Conservation (phyloP, 2,329 filamentous ascomycete species). For the Ophiostoma sp. region DNA sequence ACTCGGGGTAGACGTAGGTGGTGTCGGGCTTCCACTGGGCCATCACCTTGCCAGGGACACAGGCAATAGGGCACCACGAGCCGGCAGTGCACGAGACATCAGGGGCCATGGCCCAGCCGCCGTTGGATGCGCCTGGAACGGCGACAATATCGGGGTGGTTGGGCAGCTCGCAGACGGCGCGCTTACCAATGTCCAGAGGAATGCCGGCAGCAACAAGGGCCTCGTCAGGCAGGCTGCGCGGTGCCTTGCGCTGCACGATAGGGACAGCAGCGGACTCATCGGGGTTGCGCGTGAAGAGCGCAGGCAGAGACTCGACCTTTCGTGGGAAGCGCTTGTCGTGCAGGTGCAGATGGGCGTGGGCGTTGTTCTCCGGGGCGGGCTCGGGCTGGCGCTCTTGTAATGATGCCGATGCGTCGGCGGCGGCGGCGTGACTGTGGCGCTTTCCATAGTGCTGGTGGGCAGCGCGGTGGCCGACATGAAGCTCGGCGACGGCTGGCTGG, state of each 20-base stretch:
- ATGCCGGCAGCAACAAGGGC: not conserved
- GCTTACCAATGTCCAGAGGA: slow-evolving; percentile 37
- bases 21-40: slow-evolving; percentile 72
- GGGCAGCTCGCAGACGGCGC: slow-evolving; percentile 60
- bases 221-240: slow-evolving; percentile 33
- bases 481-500: slow-evolving; percentile 37
- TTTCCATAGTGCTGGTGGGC: slow-evolving; percentile 12
- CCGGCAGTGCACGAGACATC: slow-evolving; percentile 63
- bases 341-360: slow-evolving; percentile 21
- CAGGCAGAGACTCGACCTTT: slow-evolving; percentile 19
- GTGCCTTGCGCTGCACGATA: slow-evolving; percentile 7
- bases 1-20: slow-evolving; percentile 62
- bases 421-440: slow-evolving; percentile 32
- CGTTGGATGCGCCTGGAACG: slow-evolving; percentile 63
- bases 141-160: slow-evolving; percentile 59
- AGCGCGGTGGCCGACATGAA: slow-evolving; percentile 35
- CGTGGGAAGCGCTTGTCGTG: slow-evolving; percentile 26
- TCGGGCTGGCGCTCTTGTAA: slow-evolving; percentile 23
- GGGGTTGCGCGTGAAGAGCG: not conserved
- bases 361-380: slow-evolving; percentile 16
- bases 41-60: slow-evolving; percentile 69
- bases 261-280: not conserved
- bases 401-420: slow-evolving; percentile 9
- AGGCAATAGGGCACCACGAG: slow-evolving; percentile 71
- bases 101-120: slow-evolving; percentile 74